Conservation (phyloP, 805 yeast species). For the Ogataea methanolica region DNA sequence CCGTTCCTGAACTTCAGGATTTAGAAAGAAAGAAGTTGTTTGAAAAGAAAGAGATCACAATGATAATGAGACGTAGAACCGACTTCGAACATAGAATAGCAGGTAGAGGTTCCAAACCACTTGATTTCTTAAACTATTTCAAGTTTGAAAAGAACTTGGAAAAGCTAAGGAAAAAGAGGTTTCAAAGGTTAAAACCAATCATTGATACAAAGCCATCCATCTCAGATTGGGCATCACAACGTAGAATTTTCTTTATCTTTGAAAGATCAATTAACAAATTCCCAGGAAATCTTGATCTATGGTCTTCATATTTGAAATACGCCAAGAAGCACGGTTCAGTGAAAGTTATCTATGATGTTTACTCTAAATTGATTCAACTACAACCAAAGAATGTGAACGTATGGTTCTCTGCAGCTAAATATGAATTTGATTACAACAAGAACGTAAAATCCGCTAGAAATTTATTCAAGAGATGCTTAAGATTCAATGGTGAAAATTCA, state of each 20-base stretch:
- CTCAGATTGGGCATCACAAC: conserved; percentile 82
- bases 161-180: conserved; percentile 67
- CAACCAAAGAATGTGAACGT: conserved; percentile 90
- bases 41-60: conserved; percentile 72
- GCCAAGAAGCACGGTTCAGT: conserved; percentile 65
- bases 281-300: conserved; percentile 70
- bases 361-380: conserved; percentile 70
- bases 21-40: conserved; percentile 76
- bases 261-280: conserved; percentile 78
- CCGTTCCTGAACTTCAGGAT: conserved; percentile 91
- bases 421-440: conserved; percentile 85
- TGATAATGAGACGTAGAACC: conserved; percentile 88
- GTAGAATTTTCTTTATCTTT: conserved; percentile 76
- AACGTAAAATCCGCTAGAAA: conserved; percentile 86
- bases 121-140: conserved; percentile 74
- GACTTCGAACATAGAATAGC: conserved; percentile 90
- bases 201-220: conserved; percentile 60
- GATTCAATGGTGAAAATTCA: conserved; percentile 72
- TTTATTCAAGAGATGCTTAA: conserved; percentile 75
- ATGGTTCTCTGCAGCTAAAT: conserved; percentile 94
- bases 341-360: conserved; percentile 68
- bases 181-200: conserved; percentile 51
- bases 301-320: conserved; percentile 72
- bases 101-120: conserved; percentile 74
- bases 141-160: conserved; percentile 80